A percentile compares a stretch with the other conserved stretches of the same genome.
phyloP scores from a whole-genome alignment of 1,139 yeast species.

The Diutina catenulata region DNA sequence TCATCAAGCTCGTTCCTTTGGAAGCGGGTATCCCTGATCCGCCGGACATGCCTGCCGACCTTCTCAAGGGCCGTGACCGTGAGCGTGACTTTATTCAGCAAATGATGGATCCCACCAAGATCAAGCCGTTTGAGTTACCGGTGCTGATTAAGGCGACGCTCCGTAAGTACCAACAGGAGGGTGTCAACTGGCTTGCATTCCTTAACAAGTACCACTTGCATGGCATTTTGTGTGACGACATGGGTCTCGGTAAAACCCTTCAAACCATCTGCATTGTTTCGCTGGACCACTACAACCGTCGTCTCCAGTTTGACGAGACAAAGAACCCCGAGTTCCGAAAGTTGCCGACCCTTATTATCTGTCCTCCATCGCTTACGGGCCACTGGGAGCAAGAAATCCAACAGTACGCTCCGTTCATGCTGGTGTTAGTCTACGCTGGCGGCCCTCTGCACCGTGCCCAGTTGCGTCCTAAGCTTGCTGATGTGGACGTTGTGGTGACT shows the following conservation, averaged over 20 bases:
- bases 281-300: constrained; percentile 84
- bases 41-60: constrained; percentile 74
- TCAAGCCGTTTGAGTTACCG: constrained; percentile 79
- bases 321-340: constrained; percentile 57
- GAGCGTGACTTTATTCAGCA: constrained; percentile 93
- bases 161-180: constrained; percentile 94
- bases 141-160: constrained; percentile 87
- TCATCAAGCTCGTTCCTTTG: constrained; percentile 87
- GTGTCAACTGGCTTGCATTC: constrained; percentile 96
- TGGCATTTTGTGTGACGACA: constrained; percentile 97
- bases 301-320: constrained; percentile 52
- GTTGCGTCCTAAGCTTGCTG: constrained; percentile 40
- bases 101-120: constrained; percentile 96
- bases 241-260: constrained; percentile 96
- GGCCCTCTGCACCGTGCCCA: constrained; percentile 66
- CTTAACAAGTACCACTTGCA: constrained; percentile 90
- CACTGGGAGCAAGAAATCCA: constrained; percentile 97
- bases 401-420: constrained; percentile 83
- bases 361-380: constrained; percentile 97
- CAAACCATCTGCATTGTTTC: constrained; percentile 96
- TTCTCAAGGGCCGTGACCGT: constrained; percentile 79
- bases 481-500: constrained; percentile 77
- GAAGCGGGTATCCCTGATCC: constrained; percentile 98
- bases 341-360: constrained; percentile 75
- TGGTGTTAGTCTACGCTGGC: constrained; percentile 82